Evolutionary conservation across 1,139 yeast species (phyloP), one percentile per base, ranked within the genome.

Genomic region (Chernovozyma sophiae-reginae): DNA sequence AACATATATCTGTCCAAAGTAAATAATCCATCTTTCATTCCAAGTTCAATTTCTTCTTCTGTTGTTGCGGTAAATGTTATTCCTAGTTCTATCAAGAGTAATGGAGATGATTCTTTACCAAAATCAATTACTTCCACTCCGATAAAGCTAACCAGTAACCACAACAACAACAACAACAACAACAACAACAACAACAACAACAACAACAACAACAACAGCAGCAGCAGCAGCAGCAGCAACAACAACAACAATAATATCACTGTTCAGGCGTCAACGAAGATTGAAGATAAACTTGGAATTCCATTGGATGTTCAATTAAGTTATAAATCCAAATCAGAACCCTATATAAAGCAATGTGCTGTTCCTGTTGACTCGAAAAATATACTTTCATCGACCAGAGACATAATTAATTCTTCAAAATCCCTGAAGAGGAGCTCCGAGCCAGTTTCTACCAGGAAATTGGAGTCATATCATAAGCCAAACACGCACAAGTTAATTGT

Each of bases 11-110:
- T 46, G 46, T 37, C 41, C 7, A 45, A 51, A 31, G 52, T 56
- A 17, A 53, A 52, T 31, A 52, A 53, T 18, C 61, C 61, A 1
- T 44, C 53, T 3, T 59, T 59, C 38, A 45, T 58, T 18, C 62
- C 62, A 8, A 28, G 19, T 19, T 20, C 23, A 20, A 20, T 20
- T 20, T 20, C 23, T 10, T 20, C 23, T 6, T 6, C 23, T 10
- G 6, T 10, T 6, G 10, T 10, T 20, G 6, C 23, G 8, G 23
- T 20, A 20, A 20, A 20, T 20, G 10, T 7, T 20, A 20, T 10
- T 10, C 23, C 23, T 7, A 20, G 10, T 7, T 7, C 23, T 20
- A 6, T 10, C 6, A 20, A 20, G 23, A 20, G 10, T 20, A 10
- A 10, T 20, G n/a, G n/a, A n/a, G n/a, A n/a, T n/a, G n/a, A n/a